Evolutionary conservation across 1,139 yeast genomes (phyloP), one percentile per base, ranked within the genome.

Genomic region (Magnusiomyces paraingens): DNA sequence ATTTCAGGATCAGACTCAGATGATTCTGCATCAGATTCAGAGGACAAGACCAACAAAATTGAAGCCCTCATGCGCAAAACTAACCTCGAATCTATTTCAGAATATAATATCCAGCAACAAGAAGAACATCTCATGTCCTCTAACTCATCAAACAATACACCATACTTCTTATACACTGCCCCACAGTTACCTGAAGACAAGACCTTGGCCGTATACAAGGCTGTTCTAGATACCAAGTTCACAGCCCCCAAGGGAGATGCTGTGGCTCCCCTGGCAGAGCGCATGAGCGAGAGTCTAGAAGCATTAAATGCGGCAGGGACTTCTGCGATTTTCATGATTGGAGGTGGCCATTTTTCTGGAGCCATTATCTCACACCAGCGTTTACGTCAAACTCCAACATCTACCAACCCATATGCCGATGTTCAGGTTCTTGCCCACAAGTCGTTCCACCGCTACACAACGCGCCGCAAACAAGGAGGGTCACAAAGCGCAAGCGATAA

Each of bases 281-380:
- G 44, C n/a, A 52, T 48, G 52, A 32, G 46, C 36, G 54, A 66
- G 29, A 71, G 78, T 1, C 68, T 81, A 44, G 66, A 64, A 53
- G 61, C 69, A 2, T 67, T 78, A 65, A 62, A 68, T 46, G 58
- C 50, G 15, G 51, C 52, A 14, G 64, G 66, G 43, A 77, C 53
- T 57, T 88, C 88, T 2, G 96, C 95, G 1, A 71, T 93, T 14
- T 79, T 93, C 60, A 89, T 94, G 96, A 80, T 93, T 55, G 98
- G 98, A 11, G 98, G 99, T 49, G 99, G 99, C 44, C 98, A 94
- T 71, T 94, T 93, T 73, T 96, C 98, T 0, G 99, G 95, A 12
- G 97, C 96, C 0, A 85, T 93, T 46, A 76, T 94, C 12, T 82
- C 90, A 1, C 98, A 91, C 65, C 74, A 74, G 47, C 83, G 82